phyloP scores from a whole-genome alignment of 768 basidiomycete species.

The Tricholoma bakamatsutake region DNA sequence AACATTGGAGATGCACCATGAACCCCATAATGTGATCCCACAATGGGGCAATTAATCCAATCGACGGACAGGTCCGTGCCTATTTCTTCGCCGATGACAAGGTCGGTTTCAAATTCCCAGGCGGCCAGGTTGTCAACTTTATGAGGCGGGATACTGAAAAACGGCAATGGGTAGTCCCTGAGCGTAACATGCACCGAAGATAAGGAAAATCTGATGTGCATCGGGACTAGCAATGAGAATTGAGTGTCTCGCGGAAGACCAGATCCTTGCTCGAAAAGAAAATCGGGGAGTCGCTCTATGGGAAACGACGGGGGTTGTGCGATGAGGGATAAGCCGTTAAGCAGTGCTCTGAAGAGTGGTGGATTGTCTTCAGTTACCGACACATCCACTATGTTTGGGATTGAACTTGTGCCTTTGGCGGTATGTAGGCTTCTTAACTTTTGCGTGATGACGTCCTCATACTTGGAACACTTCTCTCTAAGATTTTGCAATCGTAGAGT shows the following conservation, averaged over 20 bases:
- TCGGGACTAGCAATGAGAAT: conserved; percentile 77
- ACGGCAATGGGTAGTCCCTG: conserved; percentile 85
- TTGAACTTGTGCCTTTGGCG: conserved; percentile 20
- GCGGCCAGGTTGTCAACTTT: conserved; percentile 32
- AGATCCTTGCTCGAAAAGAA: conserved; percentile 59
- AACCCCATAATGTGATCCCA: conserved; percentile 48
- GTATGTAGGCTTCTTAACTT: conserved; percentile 35
- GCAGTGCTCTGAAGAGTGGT: conserved; percentile 65
- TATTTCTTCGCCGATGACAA: conserved; percentile 87
- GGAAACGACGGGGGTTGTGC: conserved; percentile 59
- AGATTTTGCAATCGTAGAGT: conserved; percentile 45
- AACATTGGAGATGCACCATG: conserved; percentile 47
- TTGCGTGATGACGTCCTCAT: conserved; percentile 42
- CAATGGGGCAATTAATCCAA: conserved; percentile 65
- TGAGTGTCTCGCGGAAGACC: conserved; percentile 64
- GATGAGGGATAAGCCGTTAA: conserved; percentile 53
- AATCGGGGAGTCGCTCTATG: conserved; percentile 46
- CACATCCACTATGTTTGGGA: conserved; percentile 41
- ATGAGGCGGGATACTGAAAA: conserved; percentile 64
- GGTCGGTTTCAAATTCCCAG: conserved; percentile 65
- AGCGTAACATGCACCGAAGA: conserved; percentile 55
- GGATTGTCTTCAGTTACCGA: conserved; percentile 32
- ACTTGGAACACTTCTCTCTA: conserved; percentile 39
- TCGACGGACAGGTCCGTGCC: conserved; percentile 60
- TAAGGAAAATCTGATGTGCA: conserved; percentile 70